Evolutionary conservation across 2,329 filamentous ascomycete species (phyloP).

Genomic region (Verticillium longisporum): DNA sequence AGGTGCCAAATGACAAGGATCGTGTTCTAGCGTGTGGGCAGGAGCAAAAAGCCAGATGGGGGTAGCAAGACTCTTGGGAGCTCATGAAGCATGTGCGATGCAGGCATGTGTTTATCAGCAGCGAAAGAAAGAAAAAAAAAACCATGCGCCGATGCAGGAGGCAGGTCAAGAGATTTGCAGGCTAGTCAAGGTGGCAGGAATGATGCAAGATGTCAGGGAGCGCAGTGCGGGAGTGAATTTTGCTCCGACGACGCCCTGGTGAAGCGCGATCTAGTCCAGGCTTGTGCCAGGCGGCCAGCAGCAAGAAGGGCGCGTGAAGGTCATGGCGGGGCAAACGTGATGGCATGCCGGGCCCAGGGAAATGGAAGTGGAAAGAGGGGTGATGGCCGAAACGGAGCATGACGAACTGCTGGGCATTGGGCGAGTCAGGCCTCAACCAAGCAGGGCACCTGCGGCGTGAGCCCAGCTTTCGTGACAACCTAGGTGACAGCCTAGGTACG

Average conservation of each 20-base stretch:
- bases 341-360: not conserved
- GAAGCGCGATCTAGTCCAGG: slow-evolving; percentile 7
- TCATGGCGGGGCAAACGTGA: not conserved
- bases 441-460: not conserved
- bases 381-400: not conserved
- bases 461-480: slow-evolving; percentile 3
- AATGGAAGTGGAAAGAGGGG: not conserved
- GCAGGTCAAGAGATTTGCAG: slow-evolving; percentile 4
- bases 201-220: slow-evolving; percentile 1
- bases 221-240: slow-evolving; percentile 5
- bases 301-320: not conserved
- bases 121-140: slow-evolving; percentile 5
- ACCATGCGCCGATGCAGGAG: slow-evolving; percentile 6
- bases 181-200: slow-evolving; percentile 2
- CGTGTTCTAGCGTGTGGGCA: not conserved
- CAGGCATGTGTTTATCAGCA: slow-evolving; percentile 2
- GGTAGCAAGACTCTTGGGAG: not conserved
- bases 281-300: not conserved
- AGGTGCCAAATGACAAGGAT: slow-evolving; percentile 21
- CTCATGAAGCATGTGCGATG: not conserved
- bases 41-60: not conserved
- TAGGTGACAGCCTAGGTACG: too few species aligned
- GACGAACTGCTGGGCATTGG: slow-evolving; percentile 1
- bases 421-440: slow-evolving; percentile 12
- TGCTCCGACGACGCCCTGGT: slow-evolving; percentile 8